Base-by-base conservation (phyloP, 176 grass and related monocot genomes). In the Zoysia pacifica region DNA sequence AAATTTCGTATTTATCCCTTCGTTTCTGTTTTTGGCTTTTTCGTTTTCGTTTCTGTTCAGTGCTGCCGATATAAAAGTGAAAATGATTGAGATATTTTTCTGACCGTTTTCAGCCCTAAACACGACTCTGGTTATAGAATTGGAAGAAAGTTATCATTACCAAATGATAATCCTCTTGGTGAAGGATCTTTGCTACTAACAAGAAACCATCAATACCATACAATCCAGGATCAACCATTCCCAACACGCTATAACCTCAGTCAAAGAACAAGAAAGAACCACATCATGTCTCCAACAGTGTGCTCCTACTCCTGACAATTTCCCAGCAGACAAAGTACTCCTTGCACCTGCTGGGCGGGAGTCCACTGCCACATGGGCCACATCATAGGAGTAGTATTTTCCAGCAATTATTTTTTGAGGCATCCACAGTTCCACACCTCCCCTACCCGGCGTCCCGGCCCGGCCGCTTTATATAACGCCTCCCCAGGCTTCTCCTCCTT, bases 401-500 rank as follows among this genome's bases (percentile, higher is more conserved):
- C 53, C 20, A 58, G 50, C 56, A 67, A 1, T 8, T 58, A 9
- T 58, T 37, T 38, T 48, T 65, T 72, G 20, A 42, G 28, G 53
- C 11, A n/a, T 66, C 40, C 20, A 70, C 48, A 19, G 36, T 45
- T 46, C 60, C 62, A 74, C 54, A 28, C 48, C 56, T 18, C 41
- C 72, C 38, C 81, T 44, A 41, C 28, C 0, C 28, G 28, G 28
- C 28, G 28, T 45, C 39, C 51, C 62, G 18, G 66, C 65, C 77
- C 71, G 59, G 59, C 59, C 59, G 16, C 59, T 62, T 74, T 89
- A 85, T 84, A 84, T 78, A 89, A 86, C 61, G 87, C 79, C 61
- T 72, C 83, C 73, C 51, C 87, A 74, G 68, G 73, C 73, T 78
- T 86, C 83, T 82, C 20, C 78, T 61, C 82, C 76, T 89, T 89